Evolutionary conservation across 768 basidiomycete species (phyloP).

Genomic region (Plicaturopsis crispa): DNA sequence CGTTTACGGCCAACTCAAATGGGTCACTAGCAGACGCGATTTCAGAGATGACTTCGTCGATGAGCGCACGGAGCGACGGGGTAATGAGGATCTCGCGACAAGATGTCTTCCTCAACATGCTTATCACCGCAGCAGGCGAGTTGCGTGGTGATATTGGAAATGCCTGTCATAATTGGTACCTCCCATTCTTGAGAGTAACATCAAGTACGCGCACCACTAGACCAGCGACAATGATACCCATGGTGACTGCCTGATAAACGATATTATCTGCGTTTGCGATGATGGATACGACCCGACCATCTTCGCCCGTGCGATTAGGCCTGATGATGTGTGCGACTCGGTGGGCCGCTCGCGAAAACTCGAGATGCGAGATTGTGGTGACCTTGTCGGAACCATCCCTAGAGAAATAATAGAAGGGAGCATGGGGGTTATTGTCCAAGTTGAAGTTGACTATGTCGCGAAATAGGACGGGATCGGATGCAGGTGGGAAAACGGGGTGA

Average conservation of each 20-base stretch:
- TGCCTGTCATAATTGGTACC: constrained; percentile 9
- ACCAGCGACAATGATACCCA: constrained; percentile 10
- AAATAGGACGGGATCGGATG: constrained; percentile 17
- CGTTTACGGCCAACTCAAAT: constrained; percentile 20
- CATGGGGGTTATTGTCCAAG: constrained; percentile 23
- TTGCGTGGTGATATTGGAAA: constrained; percentile 15
- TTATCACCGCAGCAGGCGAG: constrained; percentile 9
- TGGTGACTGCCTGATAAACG: constrained; percentile 16
- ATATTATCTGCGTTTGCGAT: constrained; percentile 6
- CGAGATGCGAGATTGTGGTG: constrained; percentile 27
- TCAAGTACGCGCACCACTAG: constrained; percentile 4
- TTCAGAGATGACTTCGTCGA: constrained; percentile 7
- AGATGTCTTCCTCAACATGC: constrained; percentile 11
- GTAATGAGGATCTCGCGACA: constrained; percentile 13
- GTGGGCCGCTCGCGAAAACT: constrained; percentile 38
- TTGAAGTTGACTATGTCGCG: constrained; percentile 27
- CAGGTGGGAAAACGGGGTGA: constrained; percentile 6
- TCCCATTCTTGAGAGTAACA: neutral
- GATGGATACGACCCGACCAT: constrained; percentile 3
- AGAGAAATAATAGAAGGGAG: constrained; percentile 22
- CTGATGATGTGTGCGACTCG: constrained; percentile 31
- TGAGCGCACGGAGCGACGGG: constrained; percentile 5
- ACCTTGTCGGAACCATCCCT: constrained; percentile 10
- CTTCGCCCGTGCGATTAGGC: constrained; percentile 20
- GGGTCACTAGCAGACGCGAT: too few relatives aligned